These are phyloP conservation scores for Cladosporium sp. DNA, from an alignment of 2,329 filamentous ascomycete species.

Conservation along the genomic window DNA sequence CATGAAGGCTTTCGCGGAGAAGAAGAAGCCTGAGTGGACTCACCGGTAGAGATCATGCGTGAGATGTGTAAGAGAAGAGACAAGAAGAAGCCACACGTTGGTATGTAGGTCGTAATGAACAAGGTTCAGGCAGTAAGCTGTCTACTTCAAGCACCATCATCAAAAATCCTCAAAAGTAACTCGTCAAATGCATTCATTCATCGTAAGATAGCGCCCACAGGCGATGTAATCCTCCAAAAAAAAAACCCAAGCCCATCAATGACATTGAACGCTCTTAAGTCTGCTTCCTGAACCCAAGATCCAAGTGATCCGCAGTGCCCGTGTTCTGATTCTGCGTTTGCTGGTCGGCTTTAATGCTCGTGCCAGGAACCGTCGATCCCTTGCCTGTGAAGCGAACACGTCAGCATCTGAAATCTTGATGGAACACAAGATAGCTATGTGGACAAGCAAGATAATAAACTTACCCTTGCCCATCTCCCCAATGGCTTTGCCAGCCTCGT, in stretches of 20 bases:
- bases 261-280: neutral
- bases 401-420: no score
- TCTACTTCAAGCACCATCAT: neutral
- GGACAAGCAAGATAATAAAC: neutral
- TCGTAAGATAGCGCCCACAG: neutral
- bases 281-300: conserved; percentile 30
- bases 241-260: neutral
- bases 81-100: neutral
- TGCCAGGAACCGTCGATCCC: conserved; percentile 30
- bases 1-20: conserved; percentile 92
- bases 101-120: neutral
- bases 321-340: conserved; percentile 33
- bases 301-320: conserved; percentile 35
- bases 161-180: neutral
- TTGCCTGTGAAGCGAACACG: neutral
- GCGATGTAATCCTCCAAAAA: neutral
- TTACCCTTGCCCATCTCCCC: conserved; percentile 28
- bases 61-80: neutral
- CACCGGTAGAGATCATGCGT: conserved; percentile 71
- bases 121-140: neutral
- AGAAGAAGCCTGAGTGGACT: conserved; percentile 89
- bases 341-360: conserved; percentile 27
- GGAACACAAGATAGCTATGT: no score
- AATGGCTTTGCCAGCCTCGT: conserved; percentile 29
- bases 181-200: conserved; percentile 5